Evolutionary conservation across 768 basidiomycete genomes (phyloP).

Genomic region (Dioszegia crocea): DNA sequence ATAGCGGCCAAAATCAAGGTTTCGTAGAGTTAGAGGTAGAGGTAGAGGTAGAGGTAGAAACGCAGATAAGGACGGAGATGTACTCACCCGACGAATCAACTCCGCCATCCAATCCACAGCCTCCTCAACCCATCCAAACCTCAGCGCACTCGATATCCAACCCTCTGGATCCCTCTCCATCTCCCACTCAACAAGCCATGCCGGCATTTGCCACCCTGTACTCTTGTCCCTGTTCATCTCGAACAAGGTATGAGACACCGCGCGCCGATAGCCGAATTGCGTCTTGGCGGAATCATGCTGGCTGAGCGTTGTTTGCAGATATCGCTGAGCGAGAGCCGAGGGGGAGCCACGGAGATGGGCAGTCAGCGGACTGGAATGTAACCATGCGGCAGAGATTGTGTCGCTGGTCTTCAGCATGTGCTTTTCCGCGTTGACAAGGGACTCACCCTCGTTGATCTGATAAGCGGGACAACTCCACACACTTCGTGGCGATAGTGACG

Average conservation of each 20-base stretch:
- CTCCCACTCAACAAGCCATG: conserved; percentile 75
- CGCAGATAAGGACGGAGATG: neutral
- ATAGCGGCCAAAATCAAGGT: too few species aligned
- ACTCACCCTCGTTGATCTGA: conserved; percentile 50
- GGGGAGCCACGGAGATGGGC: conserved; percentile 78
- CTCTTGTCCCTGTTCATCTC: conserved; percentile 55
- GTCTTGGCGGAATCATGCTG: conserved; percentile 69
- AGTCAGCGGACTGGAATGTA: conserved; percentile 53
- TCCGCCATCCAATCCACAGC: conserved; percentile 70
- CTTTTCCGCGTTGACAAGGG: neutral
- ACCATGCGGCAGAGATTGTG: conserved; percentile 61
- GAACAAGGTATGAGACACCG: conserved; percentile 70
- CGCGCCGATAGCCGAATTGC: conserved; percentile 71
- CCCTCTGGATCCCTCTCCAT: conserved; percentile 58
- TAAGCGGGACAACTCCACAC: conserved; percentile 62
- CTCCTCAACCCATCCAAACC: conserved; percentile 71
- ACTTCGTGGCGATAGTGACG: conserved; percentile 68
- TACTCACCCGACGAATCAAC: conserved; percentile 67
- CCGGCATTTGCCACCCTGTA: conserved; percentile 57
- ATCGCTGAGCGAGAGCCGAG: conserved; percentile 78
- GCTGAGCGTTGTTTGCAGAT: conserved; percentile 72
- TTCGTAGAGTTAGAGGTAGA: too few species aligned
- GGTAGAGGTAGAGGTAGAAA: too few species aligned
- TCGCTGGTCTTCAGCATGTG: neutral
- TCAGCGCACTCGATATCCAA: conserved; percentile 71